These are phyloP conservation scores for Fraxinus nigra DNA, from an alignment of 305 asterid genomes.

Conservation along the genomic window DNA sequence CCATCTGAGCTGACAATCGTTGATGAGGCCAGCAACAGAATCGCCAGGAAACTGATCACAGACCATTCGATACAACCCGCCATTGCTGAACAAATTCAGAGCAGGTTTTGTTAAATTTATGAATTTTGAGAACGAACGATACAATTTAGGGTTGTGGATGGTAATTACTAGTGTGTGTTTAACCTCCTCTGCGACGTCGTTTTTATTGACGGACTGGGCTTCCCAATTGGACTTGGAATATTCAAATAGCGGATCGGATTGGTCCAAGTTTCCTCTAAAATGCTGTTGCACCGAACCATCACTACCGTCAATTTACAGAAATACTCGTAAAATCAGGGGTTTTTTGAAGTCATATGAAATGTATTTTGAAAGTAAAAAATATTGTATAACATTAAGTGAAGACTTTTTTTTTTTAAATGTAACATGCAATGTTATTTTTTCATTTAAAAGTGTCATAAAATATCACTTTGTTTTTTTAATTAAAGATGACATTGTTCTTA, in stretches of 20 bases:
- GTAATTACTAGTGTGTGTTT: not conserved
- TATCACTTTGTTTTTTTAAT: no score
- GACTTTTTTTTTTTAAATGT: no score
- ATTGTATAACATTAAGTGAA: no score
- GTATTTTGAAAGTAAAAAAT: no score
- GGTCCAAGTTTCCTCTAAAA: not conserved
- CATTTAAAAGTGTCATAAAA: no score
- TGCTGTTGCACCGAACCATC: not conserved
- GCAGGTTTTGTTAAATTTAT: not conserved
- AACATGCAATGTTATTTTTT: no score
- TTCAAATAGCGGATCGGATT: not conserved
- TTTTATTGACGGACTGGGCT: not conserved
- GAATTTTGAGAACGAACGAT: not conserved
- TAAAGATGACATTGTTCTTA: no score
- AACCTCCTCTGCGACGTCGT: not conserved
- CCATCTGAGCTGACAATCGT: conserved; percentile 51
- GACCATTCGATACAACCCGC: conserved; percentile 29
- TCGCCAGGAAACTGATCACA: conserved; percentile 33
- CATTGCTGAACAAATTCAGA: conserved; percentile 25
- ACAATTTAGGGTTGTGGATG: conserved; percentile 20
- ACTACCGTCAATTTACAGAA: no score
- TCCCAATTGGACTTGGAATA: not conserved
- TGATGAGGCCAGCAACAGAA: conserved; percentile 34
- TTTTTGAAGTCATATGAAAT: no score
- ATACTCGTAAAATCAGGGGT: no score